Evolutionary conservation across 169 alveolate species (phyloP).

Genomic region (Plasmodium falciparum): DNA sequence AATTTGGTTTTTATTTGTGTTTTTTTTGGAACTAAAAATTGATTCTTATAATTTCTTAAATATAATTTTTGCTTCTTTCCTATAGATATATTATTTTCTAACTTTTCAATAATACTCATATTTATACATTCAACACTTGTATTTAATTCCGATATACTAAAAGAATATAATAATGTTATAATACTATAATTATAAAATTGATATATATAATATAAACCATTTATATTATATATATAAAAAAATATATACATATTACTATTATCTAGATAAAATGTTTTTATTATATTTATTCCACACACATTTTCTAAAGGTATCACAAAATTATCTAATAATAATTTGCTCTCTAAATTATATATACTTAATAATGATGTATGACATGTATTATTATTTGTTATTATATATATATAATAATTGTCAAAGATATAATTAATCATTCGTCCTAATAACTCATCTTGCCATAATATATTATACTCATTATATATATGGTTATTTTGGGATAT

Average conservation of each 20-base stretch:
- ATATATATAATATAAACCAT: constrained; percentile 12
- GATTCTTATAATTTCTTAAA: constrained; percentile 7
- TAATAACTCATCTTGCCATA: constrained; percentile 57
- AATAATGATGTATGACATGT: not conserved
- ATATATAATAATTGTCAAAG: constrained; percentile 9
- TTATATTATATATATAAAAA: constrained; percentile 18
- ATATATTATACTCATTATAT: not conserved
- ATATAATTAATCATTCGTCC: constrained; percentile 21
- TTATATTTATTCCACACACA: constrained; percentile 11
- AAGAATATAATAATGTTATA: constrained; percentile 8
- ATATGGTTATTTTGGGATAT: not conserved
- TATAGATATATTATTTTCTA: not conserved
- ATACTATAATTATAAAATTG: constrained; percentile 29
- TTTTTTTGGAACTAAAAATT: not conserved
- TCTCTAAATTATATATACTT: constrained; percentile 29
- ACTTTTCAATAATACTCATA: constrained; percentile 28
- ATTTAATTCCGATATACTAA: constrained; percentile 11
- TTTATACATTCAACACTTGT: constrained; percentile 17
- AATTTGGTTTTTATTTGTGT: not conserved
- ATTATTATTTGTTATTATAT: constrained; percentile 13
- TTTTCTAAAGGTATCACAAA: constrained; percentile 12
- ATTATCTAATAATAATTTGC: constrained; percentile 17
- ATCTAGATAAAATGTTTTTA: constrained; percentile 14
- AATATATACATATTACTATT: constrained; percentile 15
- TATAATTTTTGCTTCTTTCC: not conserved